Percentiles rank a stretch among this genome's conserved stretches.
Evolutionary conservation across 768 basidiomycete genomes (phyloP).

Genomic region (Leucosporidium scottii): DNA sequence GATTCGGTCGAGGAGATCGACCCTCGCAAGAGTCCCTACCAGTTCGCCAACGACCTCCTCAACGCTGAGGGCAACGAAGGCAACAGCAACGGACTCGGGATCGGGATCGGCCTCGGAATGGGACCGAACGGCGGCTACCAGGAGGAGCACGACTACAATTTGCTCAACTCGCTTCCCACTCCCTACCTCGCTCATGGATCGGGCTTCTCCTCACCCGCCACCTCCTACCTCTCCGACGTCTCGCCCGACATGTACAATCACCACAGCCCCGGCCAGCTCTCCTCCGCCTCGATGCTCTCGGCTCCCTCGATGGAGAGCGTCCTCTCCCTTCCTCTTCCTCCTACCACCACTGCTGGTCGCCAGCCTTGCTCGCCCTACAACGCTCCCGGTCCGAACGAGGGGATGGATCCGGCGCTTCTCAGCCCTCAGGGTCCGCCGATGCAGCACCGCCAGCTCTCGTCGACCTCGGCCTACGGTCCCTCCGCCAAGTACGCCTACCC

Average conservation of each 20-base stretch:
- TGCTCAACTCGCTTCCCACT: conserved; percentile 2
- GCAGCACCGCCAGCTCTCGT: conserved; percentile 12
- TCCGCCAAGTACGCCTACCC: conserved; percentile 30
- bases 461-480: conserved; percentile 4
- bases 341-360: conserved; percentile 12
- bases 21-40: conserved; percentile 19
- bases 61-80: not conserved
- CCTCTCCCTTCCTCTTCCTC: not conserved
- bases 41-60: conserved; percentile 15
- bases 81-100: conserved; percentile 3
- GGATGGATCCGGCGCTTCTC: conserved; percentile 9
- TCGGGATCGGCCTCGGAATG: conserved; percentile 21
- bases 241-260: conserved; percentile 16
- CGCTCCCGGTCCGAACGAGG: not conserved
- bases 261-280: conserved; percentile 3
- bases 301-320: conserved; percentile 17
- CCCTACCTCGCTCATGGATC: conserved; percentile 6
- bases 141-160: not conserved
- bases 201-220: conserved; percentile 16
- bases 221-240: conserved; percentile 29
- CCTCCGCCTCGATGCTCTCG: conserved; percentile 13
- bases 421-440: conserved; percentile 12
- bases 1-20: conserved; percentile 14
- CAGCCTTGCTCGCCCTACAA: not conserved
- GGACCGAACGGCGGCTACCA: not conserved